Evolutionary conservation across 1,284 basidiomycete genomes (phyloP).

Genomic region (Apiotrichum brassicae): DNA sequence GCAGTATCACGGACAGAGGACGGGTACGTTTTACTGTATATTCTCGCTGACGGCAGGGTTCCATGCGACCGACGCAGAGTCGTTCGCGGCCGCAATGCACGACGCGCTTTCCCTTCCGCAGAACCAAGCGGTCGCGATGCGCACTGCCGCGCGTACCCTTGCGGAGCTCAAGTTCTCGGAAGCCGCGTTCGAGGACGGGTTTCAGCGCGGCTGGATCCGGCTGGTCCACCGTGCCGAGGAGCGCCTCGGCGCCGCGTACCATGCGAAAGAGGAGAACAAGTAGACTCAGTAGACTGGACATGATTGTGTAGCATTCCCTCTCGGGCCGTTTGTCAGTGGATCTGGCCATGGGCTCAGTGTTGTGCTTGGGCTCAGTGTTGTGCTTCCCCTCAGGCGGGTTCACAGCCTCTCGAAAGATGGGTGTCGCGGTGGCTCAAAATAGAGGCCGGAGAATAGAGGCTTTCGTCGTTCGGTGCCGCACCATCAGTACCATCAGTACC

Average conservation of each 20-base stretch:
- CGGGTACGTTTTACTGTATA: conserved; percentile 51
- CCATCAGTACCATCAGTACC: no score
- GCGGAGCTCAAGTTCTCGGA: conserved; percentile 69
- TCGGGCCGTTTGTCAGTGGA: no score
- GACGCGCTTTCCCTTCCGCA: conserved; percentile 58
- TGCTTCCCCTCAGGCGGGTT: no score
- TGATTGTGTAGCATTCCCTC: no score
- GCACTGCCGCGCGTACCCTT: conserved; percentile 62
- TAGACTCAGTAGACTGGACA: no score
- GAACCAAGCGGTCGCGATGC: conserved; percentile 57
- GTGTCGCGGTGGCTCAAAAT: no score
- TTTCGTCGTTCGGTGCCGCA: no score
- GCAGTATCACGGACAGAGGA: conserved; percentile 61
- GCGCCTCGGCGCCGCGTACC: background rate
- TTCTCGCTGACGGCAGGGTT: conserved; percentile 54
- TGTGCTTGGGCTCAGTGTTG: no score
- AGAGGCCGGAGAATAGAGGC: no score
- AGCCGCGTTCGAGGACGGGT: conserved; percentile 67
- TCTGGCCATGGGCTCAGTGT: no score
- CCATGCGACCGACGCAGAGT: conserved; percentile 64
- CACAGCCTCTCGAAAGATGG: no score
- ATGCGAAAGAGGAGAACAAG: background rate
- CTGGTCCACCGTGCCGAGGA: conserved; percentile 14
- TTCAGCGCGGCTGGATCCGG: conserved; percentile 49
- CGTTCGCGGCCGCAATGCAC: conserved; percentile 67